phyloP scores from a whole-genome alignment of 2,329 filamentous ascomycete species.

The Domatiomyces catenatus region DNA sequence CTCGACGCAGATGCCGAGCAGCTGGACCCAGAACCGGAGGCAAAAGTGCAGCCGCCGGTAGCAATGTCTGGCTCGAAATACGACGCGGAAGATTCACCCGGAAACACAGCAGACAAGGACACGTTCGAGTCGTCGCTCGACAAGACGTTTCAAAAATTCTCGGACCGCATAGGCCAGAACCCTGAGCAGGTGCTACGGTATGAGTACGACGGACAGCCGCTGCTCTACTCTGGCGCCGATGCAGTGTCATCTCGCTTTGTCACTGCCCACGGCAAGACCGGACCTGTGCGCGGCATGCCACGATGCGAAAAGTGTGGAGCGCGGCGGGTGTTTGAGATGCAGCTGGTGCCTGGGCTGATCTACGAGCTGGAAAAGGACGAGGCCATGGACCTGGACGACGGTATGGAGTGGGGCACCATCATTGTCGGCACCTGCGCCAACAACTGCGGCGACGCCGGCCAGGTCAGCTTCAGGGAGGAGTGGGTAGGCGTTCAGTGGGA shows the following conservation, averaged over 20 bases:
- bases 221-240: constrained; percentile 71
- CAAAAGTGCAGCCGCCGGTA: constrained; percentile 29
- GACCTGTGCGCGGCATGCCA: constrained; percentile 40
- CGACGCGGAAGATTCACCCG: constrained; percentile 22
- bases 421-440: constrained; percentile 68
- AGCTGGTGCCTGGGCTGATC: constrained; percentile 83
- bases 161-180: constrained; percentile 62
- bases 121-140: constrained; percentile 64
- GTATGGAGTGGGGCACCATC: constrained; percentile 97
- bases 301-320: constrained; percentile 62
- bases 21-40: constrained; percentile 37
- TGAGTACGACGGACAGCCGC: constrained; percentile 54
- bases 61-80: constrained; percentile 27
- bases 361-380: constrained; percentile 65
- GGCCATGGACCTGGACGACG: constrained; percentile 45
- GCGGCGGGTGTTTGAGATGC: constrained; percentile 71
- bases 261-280: constrained; percentile 12
- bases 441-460: constrained; percentile 56
- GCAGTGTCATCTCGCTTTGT: constrained; percentile 51
- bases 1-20: constrained; percentile 89
- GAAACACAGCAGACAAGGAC: constrained; percentile 41
- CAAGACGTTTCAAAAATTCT: constrained; percentile 64
- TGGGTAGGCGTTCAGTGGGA: constrained; percentile 99
- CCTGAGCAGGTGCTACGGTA: constrained; percentile 71
- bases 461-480: constrained; percentile 73